phyloP scores from a whole-genome alignment of 140 eudicot species.

The Anethum foeniculum region DNA sequence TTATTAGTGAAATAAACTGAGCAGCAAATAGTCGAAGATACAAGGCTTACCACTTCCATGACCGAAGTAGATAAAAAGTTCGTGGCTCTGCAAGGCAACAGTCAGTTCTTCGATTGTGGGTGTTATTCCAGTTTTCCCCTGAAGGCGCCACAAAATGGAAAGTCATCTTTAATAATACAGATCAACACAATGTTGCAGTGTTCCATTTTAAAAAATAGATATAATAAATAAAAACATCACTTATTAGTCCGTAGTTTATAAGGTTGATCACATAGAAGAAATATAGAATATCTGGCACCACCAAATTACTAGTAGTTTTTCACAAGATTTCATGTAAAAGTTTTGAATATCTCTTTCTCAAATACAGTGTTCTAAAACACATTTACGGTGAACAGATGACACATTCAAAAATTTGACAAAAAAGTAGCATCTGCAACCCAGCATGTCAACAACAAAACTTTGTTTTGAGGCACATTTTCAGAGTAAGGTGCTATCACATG shows the following conservation, averaged over 20 bases:
- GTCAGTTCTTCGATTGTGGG: constrained; percentile 60
- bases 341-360: background rate
- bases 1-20: background rate
- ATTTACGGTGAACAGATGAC: background rate
- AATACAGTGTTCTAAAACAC: background rate
- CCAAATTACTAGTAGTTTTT: background rate
- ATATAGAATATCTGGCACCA: background rate
- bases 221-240: background rate
- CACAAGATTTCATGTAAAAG: background rate
- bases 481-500: background rate
- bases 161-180: background rate
- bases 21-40: background rate
- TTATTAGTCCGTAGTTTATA: background rate
- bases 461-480: background rate
- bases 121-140: constrained; percentile 74
- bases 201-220: background rate
- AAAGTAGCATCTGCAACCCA: background rate
- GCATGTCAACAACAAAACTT: background rate
- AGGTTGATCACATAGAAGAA: background rate
- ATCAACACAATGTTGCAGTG: background rate
- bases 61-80: constrained; percentile 83
- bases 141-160: constrained; percentile 3
- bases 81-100: constrained; percentile 62
- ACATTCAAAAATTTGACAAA: background rate
- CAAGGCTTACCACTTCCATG: constrained; percentile 91